Base-by-base conservation (phyloP, 345 rosid species). In the Gynandropsis gynandra region DNA sequence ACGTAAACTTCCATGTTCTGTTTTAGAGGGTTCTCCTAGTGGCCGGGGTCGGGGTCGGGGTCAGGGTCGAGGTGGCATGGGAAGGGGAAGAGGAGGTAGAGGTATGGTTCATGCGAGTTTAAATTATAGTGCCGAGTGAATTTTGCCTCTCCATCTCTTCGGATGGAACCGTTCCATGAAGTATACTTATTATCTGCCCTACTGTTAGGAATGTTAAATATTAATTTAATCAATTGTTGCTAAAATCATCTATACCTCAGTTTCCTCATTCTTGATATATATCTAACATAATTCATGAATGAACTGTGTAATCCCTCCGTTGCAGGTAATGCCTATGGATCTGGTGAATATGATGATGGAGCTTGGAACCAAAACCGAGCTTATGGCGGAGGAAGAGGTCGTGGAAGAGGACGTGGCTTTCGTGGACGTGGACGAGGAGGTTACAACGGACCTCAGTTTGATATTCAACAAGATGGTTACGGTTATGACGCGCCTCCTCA, bases 381-480 rank as follows among this genome's bases (percentile, higher is more conserved):
- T 17, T 68, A 71, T 62, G 24, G 63, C 48, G 75, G 85, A 65
- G 88, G 82, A 24, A 73, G 94, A 63, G 79, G 83, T 40, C 71
- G 86, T 20, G 94, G 85, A 18, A 79, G 89, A 74, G 89, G 80
- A 27, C 74, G 79, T 51, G 69, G 80, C 49, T 74, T 60, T 66
- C 80, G 80, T 42, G 79, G 84, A 64, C 76, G 80, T 44, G 83
- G 85, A 17, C 76, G 83, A 18, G 94, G 82, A 52, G 88, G 80
- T 47, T 84, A 71, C 54, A 72, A 73, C 59, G 83, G 78, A 14
- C 41, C 41, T 37, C 41, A 37, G 15, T 37, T 37, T 67, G 81
- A 76, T 63, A 44, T 40, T 49, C 77, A 59, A 50, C 78, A 78
- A 49, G 75, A 70, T 52, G 80, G 72, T 42, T 74, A 80, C 68